Base-by-base conservation (phyloP, 2,329 filamentous ascomycete genomes). In the Colletotrichum destructivum region DNA sequence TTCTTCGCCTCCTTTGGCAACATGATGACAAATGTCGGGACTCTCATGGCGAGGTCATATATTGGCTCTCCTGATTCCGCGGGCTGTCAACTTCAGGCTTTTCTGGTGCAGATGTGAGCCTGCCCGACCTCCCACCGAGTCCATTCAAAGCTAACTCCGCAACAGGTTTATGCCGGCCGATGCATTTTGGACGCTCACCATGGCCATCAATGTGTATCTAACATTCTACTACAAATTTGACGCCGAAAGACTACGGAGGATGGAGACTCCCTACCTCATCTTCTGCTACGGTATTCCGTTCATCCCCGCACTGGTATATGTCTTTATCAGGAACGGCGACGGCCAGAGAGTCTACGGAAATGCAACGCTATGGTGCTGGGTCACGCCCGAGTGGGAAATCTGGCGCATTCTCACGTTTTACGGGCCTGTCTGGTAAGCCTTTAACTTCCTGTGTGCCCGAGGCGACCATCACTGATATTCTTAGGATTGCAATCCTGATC, bases 1-100 rank as follows among this genome's bases (percentile, higher is more conserved):
- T 96, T 97, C 80, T 96, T 93, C 79, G 94, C 94, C 8, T 93
- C 92, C 0, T 92, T 94, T 77, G 94, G 94, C 11, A 97, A 97
- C 77, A 86, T 96, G 76, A 85, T 95, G 81, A 90, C 89, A 73
- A 96, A 94, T 79, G 87, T 94, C 21, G 93, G 91, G 1, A 95
- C 94, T 0, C 81, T 96, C 44, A 93, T 96, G 77, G 91, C 92
- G 0, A 87, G 88, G 46, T 85, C 87, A 1, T 93, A 90, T 49
- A 82, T 94, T 8, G 75, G 77, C 2, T 77, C 83, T 11, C 81
- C 85, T 1, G 74, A 82, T 18, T 87, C 86, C 0, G 85, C 86
- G 16, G 85, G 88, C 8, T 92, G 94, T 78, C 91, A 94, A 78
- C 88, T 94, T 26, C 94, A 97, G 77, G 93, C 85, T 0, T 92